These are phyloP conservation scores for Helianthus tuberosus DNA, from an alignment of 129 eudicot genomes.

Conservation along the genomic window DNA sequence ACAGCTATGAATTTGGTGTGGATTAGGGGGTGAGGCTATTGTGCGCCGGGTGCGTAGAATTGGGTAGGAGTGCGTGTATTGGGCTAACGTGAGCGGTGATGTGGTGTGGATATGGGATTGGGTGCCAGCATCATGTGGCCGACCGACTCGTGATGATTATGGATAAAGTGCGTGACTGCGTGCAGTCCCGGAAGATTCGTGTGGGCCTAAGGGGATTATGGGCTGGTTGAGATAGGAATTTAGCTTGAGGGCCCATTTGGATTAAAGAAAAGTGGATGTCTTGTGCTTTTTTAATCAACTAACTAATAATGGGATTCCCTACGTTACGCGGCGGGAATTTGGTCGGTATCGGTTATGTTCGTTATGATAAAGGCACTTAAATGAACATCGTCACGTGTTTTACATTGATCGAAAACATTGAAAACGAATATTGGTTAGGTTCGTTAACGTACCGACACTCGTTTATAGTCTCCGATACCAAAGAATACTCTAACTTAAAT, in stretches of 20 bases:
- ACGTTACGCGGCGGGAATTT: too few relatives aligned
- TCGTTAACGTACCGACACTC: too few relatives aligned
- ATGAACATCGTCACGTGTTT: too few relatives aligned
- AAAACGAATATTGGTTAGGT: too few relatives aligned
- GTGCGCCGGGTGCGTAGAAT: constrained; percentile 41
- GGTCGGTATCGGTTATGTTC: too few relatives aligned
- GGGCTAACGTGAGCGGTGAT: constrained; percentile 38
- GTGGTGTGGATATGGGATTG: constrained; percentile 35
- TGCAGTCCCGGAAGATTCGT: not conserved
- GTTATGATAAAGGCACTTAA: too few relatives aligned
- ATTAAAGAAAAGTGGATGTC: not conserved
- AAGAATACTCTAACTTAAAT: too few relatives aligned
- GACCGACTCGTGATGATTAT: constrained; percentile 37
- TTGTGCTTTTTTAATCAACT: not conserved
- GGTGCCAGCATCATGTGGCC: constrained; percentile 46
- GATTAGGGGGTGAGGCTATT: constrained; percentile 26
- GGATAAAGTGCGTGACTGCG: constrained; percentile 11
- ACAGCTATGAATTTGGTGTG: constrained; percentile 57
- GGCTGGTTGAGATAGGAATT: constrained; percentile 1
- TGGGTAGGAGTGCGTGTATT: constrained; percentile 9
- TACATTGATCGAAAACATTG: too few relatives aligned
- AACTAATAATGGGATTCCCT: too few relatives aligned
- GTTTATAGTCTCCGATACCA: too few relatives aligned
- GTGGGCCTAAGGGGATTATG: constrained; percentile 15
- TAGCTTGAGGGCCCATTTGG: not conserved